These are phyloP conservation scores for Capsicum baccatum DNA, from an alignment of 257 asterid species.

Conservation along the genomic window DNA sequence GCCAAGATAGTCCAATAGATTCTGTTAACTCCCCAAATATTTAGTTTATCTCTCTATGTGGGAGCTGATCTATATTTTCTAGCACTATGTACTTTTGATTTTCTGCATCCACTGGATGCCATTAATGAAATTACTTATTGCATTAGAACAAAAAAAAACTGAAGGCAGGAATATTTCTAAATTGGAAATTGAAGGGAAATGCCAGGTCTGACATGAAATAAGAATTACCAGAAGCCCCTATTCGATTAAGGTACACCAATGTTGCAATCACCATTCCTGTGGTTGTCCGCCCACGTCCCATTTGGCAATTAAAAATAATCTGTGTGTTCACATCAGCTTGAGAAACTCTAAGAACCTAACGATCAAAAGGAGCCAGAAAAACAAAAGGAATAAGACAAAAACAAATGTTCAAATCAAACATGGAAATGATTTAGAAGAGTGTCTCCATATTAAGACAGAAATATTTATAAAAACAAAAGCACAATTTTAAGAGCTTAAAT, in stretches of 20 bases:
- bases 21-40: not conserved
- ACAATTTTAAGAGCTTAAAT: slow-evolving; percentile 13
- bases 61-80: not conserved
- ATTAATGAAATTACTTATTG: not conserved
- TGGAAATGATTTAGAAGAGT: not conserved
- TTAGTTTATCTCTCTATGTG: not conserved
- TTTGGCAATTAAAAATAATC: slow-evolving; percentile 91
- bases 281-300: slow-evolving; percentile 99
- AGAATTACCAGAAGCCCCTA: slow-evolving; percentile 85
- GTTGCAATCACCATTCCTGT: slow-evolving; percentile 99
- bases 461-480: not conserved
- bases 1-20: not conserved
- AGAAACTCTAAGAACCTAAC: slow-evolving; percentile 77
- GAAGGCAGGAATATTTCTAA: not conserved
- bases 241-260: slow-evolving; percentile 80
- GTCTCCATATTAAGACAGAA: not conserved
- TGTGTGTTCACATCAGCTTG: slow-evolving; percentile 82
- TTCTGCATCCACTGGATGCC: slow-evolving; percentile 7
- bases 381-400: slow-evolving; percentile 25
- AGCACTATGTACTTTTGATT: not conserved
- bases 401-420: not conserved
- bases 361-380: slow-evolving; percentile 27
- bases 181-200: slow-evolving; percentile 15
- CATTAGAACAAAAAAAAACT: not conserved
- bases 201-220: slow-evolving; percentile 30